phyloP scores from a whole-genome alignment of 768 basidiomycete genomes.

The Tulasnella sp. region DNA sequence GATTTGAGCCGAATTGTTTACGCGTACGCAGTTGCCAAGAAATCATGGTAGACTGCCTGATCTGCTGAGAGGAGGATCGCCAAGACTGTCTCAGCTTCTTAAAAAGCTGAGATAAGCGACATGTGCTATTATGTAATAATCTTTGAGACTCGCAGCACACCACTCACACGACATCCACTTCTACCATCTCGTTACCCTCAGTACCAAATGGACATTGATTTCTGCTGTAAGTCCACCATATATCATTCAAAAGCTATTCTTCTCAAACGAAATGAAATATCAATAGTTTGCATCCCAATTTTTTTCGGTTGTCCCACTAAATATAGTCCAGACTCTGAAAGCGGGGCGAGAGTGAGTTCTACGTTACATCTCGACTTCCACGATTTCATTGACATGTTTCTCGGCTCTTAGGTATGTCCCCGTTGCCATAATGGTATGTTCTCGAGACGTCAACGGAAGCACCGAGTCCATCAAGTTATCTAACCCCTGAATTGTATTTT shows the following conservation, averaged over 20 bases:
- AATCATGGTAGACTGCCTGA: too few species aligned
- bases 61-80: too few species aligned
- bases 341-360: neutral
- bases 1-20: too few species aligned
- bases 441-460: neutral
- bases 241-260: neutral
- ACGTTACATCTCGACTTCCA: too few species aligned
- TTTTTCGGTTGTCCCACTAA: conserved; percentile 11
- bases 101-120: too few species aligned
- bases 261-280: neutral
- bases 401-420: conserved; percentile 66
- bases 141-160: too few species aligned
- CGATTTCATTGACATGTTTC: conserved; percentile 13
- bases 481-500: neutral
- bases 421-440: conserved; percentile 56
- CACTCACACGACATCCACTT: too few species aligned
- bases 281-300: neutral
- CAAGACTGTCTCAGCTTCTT: too few species aligned
- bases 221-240: conserved; percentile 2
- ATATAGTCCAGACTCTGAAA: conserved; percentile 4
- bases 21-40: too few species aligned
- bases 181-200: too few species aligned
- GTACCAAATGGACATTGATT: too few species aligned
- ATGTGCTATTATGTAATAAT: too few species aligned
- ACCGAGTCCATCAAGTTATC: neutral